Evolutionary conservation across 805 yeast species (phyloP), one percentile per base, ranked within the genome.

Genomic region (Cyberlindnera samutprakarnensis): DNA sequence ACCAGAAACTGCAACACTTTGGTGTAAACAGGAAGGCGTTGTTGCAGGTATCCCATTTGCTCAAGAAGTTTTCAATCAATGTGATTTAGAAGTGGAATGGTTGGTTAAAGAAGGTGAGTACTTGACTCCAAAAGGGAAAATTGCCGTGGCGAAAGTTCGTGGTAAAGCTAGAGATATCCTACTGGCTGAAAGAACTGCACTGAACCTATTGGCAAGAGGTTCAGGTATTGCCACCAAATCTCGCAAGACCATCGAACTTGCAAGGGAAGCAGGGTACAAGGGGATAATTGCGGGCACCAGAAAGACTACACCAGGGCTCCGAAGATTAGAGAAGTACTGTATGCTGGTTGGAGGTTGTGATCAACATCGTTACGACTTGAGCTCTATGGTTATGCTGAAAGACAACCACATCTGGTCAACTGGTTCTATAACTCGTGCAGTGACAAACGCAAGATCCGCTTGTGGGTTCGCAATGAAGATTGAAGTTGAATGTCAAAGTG

Each of bases 271-370:
- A 5, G 92, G 94, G 0, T 90, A 75, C 52, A 61, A 61, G 4
- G 97, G 97, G 0, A 68, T 79, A 16, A 86, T 88, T 53, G 96
- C 97, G 0, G 97, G 96, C 6, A 88, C 97, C 2, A 72, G 97
- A 53, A 88, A 88, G 59, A 90, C 96, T n/a, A 90, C 97, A 0
- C 97, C 97, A 0, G 97, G 97, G 0, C 69, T 88, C 41, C 73
- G 97, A 49, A 64, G 78, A 26, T 60, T 90, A 36, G 97, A 88
- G 53, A 88, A 88, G 55, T 88, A 88, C 59, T 80, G 95, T 16
- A 90, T 88, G 97, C 61, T 85, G 20, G 94, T 88, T 8, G 97
- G 96, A 20, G 96, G 96, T 4, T 82, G 85, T 35, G 97, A 88
- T 53, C 71, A 92, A 34, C 97, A 88, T 56, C 68, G 97, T 42